Conservation (phyloP, 345 rosid genomes). For the Citrus maxima region DNA sequence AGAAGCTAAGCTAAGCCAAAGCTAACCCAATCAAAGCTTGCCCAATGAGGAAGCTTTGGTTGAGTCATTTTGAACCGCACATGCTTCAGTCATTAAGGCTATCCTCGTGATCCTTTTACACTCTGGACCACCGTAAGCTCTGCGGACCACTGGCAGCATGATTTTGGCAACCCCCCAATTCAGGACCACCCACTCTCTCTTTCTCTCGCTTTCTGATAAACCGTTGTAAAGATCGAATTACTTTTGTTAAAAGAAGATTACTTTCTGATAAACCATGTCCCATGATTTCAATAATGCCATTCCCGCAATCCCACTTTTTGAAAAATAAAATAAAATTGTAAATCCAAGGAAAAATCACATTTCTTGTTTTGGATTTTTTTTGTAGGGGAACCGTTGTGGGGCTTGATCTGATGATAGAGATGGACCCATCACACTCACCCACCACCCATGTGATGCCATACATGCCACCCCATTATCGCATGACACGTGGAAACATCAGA, state of each 20-base stretch:
- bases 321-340: neutral
- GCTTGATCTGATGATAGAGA: neutral
- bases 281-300: neutral
- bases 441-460: constrained; percentile 25
- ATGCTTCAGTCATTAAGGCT: neutral
- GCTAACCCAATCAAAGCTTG: neutral
- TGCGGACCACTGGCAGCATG: neutral
- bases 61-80: neutral
- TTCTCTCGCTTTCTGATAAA: neutral
- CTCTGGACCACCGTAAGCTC: neutral
- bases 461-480: neutral
- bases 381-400: neutral
- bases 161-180: neutral
- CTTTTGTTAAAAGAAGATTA: constrained; percentile 28
- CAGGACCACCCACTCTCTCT: neutral
- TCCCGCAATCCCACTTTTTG: too few relatives aligned
- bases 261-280: neutral
- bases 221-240: neutral
- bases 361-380: neutral
- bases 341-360: neutral
- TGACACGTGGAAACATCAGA: constrained; percentile 10
- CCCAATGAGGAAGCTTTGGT: neutral
- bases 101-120: neutral
- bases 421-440: neutral
- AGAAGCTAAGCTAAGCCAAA: too few relatives aligned